Percentiles rank a stretch among this genome's conserved stretches.
Conservation (phyloP, 805 yeast species). For the Blastobotrys terrestris region DNA sequence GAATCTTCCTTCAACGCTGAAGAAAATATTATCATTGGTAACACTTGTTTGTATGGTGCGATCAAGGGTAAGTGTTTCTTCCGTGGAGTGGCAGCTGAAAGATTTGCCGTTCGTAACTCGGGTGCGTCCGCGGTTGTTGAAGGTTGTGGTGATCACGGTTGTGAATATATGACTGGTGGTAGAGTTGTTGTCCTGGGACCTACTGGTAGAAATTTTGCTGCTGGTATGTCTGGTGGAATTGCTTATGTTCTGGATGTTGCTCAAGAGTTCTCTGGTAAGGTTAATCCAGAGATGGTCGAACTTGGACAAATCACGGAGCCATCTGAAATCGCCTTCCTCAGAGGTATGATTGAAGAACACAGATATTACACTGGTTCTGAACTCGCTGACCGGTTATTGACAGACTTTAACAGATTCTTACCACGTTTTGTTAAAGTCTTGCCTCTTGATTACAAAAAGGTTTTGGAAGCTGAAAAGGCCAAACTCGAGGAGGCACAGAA, state of each 20-base stretch:
- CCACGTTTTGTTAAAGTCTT: constrained; percentile 89
- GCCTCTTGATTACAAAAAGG: constrained; percentile 87
- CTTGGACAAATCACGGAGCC: constrained; percentile 74
- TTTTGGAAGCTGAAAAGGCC: constrained; percentile 69
- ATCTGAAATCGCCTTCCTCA: constrained; percentile 85
- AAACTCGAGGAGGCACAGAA: constrained; percentile 57
- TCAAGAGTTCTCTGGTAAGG: constrained; percentile 77
- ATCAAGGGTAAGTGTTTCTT: constrained; percentile 91
- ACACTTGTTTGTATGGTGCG: constrained; percentile 97
- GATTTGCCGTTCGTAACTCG: constrained; percentile 97
- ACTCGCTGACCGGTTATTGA: constrained; percentile 75
- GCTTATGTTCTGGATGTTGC: constrained; percentile 94
- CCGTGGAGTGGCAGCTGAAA: constrained; percentile 96
- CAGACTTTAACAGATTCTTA: constrained; percentile 81
- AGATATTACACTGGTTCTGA: constrained; percentile 91
- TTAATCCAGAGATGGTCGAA: constrained; percentile 77
- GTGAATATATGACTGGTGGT: constrained; percentile 99
- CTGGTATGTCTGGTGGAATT: constrained; percentile 99
- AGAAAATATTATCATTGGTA: constrained; percentile 94
- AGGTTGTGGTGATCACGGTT: constrained; percentile 97
- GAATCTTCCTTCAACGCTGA: constrained; percentile 82
- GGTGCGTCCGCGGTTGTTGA: constrained; percentile 97
- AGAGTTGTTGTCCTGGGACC: constrained; percentile 88
- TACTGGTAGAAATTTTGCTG: constrained; percentile 89
- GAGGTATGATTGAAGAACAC: constrained; percentile 92